Evolutionary conservation across 176 grass and related monocot genomes (phyloP), one percentile per base, ranked within the genome.

Genomic region (Dactylis glomerata): DNA sequence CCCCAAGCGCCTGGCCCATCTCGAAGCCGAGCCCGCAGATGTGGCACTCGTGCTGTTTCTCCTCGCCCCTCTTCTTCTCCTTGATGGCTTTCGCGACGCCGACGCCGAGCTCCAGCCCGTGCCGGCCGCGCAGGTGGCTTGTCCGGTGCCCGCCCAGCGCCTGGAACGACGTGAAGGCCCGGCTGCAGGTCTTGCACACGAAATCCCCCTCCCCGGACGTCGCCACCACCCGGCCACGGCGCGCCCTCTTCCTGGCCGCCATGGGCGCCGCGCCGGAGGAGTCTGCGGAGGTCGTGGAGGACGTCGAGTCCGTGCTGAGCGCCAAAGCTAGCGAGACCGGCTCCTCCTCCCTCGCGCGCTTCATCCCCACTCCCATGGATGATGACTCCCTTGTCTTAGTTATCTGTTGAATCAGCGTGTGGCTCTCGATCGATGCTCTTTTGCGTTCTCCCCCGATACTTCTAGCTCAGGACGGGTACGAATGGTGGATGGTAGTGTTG

Each of bases 121-220:
- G 56, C 12, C 82, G 81, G 32, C 65, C 75, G 5, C 90, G 86
- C 41, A 88, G 80, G 83, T 92, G 90, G 75, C 90, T 92, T 44
- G 91, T 93, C 8, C 85, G 85, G 85, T 93, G 91, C 2, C 91
- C 91, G 3, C 91, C 91, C 0, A 93, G 86, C 20, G 91, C 91
- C 77, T 93, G 91, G 83, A 93, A 93, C 5, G 91, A 22, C 0
- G 78, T 17, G 80, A 93, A 93, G 3, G 88, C 87, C 0, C 88
- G 88, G 73, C 7, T 12, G 85, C 91, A 90, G 0, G 91, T 88
- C 85, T 75, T 90, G 55, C 91, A 93, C 0, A 90, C 85, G 88
- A 88, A 93, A 13, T 90, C 81, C 74, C 86, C 2, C 19, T 68
- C 16, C 5, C 57, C 9, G 10, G 79, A 79, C 19, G 75, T 82